Base-by-base conservation (phyloP, 768 basidiomycete species). In the Tylopilus intermedius region DNA sequence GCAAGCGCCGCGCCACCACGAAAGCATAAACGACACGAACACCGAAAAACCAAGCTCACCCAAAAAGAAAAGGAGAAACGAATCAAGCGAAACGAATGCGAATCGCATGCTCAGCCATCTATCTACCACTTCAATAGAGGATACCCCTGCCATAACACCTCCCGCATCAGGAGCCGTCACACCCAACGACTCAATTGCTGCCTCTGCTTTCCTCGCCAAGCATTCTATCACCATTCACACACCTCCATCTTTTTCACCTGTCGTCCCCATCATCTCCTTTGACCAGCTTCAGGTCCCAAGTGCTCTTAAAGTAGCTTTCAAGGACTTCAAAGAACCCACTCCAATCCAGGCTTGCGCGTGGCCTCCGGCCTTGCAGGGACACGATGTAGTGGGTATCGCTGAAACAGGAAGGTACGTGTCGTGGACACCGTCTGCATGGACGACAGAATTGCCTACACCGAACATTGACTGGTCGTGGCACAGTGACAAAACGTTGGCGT, bases 261-360 rank as follows among this genome's bases (percentile, higher is more conserved):
- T 83, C 53, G 71, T 72, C 13, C 94, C 96, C 26, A 72, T 92
- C 47, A 76, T 87, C 43, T 77, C 82, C 2, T 95, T 99, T 65
- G 72, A 79, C 53, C 80, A 88, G 49, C 79, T 98, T 1, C 75
- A 74, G 27, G 78, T 97, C 45, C 82, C 87, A 6, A 67, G 72
- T 1, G 73, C 75, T 13, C 79, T 98, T 32, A 78, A 76, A 39
- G 62, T 71, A 1, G 85, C 83, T 0, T 84, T 97, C 54, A 67
- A 74, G 45, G 74, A 73, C 8, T 99, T 94, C 74, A 81, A 83
- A 57, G 82, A 87, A 58, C 95, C 96, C 5, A 95, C 94, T 0
- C 94, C 96, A 0, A 93, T 99, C 49, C 96, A 99, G 66, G 86
- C 92, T 6, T 95, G 91, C 60, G 82, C 94, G 11, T 98, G 94